Evolutionary conservation across 148 eudicot genomes (phyloP), one percentile per base, ranked within the genome.

Genomic region (Camellia sinensis): DNA sequence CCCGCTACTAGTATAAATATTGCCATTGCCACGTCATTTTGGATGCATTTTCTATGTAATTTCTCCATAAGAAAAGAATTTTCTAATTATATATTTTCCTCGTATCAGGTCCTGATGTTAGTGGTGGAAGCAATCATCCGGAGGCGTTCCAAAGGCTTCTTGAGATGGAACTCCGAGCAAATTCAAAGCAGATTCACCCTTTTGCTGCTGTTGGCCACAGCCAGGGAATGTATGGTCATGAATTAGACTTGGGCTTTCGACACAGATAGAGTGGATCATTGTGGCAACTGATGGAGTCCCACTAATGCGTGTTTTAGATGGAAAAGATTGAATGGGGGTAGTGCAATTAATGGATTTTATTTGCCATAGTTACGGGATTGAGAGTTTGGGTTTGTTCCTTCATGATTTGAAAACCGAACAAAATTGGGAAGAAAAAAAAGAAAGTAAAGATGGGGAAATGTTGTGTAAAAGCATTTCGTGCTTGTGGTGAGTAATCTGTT

Each of bases 71-170:
- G 37, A 29, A 29, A 29, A 1, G 37, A 29, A 29, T 29, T 29
- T 29, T 29, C 37, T 29, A 29, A 29, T 1, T 1, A 9, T 17
- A 1, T 12, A 15, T 54, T 48, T 18, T 74, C 40, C 4, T 46
- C 19, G 7, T 17, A 11, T 78, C 84, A 91, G 94, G 85, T 69
- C 82, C 88, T 7, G 90, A 88, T 73, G 84, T 79, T 61, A 86
- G 83, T 17, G 81, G 72, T 64, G 80, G 82, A 67, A 84, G 85
- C 87, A 91, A 84, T 67, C 89, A 90, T 70, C 92, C 98, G 0
- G 95, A 92, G 29, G 93, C 95, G 68, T 82, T 93, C 78, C 97
- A 94, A 61, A 94, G 94, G 88, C 90, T 96, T 21, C 68, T 92
- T 68, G 92, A 88, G 85, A 91, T 91, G 92, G 97, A 94, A 83